Evolutionary conservation across 805 yeast genomes (phyloP).

Genomic region (Yarrowia divulgata): DNA sequence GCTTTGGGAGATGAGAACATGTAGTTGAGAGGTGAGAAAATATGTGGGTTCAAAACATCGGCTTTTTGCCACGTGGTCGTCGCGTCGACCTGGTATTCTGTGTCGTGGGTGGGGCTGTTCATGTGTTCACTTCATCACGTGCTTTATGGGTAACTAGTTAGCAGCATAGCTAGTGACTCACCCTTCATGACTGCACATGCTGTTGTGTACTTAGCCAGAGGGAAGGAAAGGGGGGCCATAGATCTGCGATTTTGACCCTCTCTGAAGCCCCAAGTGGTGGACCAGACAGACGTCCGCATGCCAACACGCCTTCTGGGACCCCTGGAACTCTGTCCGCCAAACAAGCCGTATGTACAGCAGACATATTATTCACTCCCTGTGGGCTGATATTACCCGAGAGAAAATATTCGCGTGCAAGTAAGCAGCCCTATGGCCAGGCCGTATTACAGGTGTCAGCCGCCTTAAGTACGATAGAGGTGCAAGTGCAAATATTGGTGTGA

Average conservation of each 20-base stretch:
- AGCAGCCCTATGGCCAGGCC: neutral
- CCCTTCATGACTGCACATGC: neutral
- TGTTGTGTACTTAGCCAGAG: neutral
- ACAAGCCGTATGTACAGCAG: neutral
- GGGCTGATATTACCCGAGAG: constrained; percentile 8
- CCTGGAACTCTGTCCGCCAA: neutral
- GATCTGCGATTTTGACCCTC: neutral
- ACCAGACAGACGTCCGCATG: neutral
- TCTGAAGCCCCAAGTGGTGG: neutral
- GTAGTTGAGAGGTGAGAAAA: neutral
- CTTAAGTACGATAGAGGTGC: neutral
- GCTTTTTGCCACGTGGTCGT: neutral
- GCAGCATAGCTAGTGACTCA: neutral
- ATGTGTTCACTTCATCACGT: neutral
- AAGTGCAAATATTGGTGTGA: neutral
- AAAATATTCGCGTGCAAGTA: constrained; percentile 1
- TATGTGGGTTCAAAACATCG: neutral
- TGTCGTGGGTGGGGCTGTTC: no score
- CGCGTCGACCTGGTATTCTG: no score
- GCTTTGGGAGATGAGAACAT: neutral
- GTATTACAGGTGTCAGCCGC: neutral
- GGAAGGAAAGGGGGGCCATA: neutral
- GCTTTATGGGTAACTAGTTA: neutral
- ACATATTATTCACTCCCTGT: neutral
- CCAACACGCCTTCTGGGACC: neutral